Conservation (phyloP, 305 asterid species). For the Fraxinus angustifolia region DNA sequence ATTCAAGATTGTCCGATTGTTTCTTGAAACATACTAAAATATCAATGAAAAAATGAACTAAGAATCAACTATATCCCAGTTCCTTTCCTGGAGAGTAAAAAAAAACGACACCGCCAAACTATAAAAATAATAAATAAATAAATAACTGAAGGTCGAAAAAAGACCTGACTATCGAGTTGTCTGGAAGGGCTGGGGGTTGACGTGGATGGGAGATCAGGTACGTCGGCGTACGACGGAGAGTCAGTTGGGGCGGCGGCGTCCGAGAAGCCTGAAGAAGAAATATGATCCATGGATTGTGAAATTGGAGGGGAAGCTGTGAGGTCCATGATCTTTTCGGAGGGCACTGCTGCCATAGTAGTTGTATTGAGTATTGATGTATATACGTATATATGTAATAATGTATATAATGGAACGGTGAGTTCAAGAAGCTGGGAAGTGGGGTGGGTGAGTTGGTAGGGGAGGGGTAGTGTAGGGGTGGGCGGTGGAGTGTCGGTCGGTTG, state of each 20-base stretch:
- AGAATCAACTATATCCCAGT: not conserved
- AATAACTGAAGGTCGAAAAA: not conserved
- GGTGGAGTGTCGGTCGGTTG: slow-evolving; percentile 35
- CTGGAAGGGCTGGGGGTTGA: slow-evolving; percentile 44
- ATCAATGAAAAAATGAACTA: not conserved
- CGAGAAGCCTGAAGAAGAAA: slow-evolving; percentile 35
- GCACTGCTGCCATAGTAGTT: slow-evolving; percentile 50
- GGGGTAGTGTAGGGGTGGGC: slow-evolving; percentile 13
- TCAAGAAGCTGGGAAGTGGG: slow-evolving; percentile 4
- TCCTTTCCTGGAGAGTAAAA: not conserved
- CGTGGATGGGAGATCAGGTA: slow-evolving; percentile 42
- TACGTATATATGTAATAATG: not conserved
- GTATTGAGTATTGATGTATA: not conserved
- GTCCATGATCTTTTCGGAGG: slow-evolving; percentile 49
- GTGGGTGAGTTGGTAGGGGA: not conserved
- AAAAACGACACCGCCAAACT: not conserved
- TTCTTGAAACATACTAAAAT: not conserved
- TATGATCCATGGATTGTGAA: slow-evolving; percentile 46
- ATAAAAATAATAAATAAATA: not conserved
- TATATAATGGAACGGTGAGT: slow-evolving; percentile 11
- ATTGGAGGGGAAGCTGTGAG: slow-evolving; percentile 47
- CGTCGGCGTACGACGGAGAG: slow-evolving; percentile 23
- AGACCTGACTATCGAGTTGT: slow-evolving; percentile 54
- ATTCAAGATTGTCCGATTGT: not conserved
- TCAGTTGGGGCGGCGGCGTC: slow-evolving; percentile 32